These are phyloP conservation scores for Alternaria gaisen DNA, from an alignment of 2,329 filamentous ascomycete genomes.

Conservation along the genomic window DNA sequence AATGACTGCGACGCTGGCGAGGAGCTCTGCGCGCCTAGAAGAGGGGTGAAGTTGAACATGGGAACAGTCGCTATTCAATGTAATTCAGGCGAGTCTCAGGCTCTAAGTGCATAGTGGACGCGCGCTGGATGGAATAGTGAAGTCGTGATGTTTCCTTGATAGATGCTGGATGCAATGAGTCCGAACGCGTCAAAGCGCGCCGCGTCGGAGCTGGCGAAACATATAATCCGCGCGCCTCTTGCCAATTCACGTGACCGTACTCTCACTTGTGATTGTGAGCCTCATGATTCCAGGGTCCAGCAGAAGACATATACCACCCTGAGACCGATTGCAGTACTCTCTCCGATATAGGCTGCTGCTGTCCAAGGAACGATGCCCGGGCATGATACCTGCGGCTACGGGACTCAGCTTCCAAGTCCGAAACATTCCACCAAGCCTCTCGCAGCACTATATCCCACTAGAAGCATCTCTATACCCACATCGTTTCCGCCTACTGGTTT, in stretches of 20 bases:
- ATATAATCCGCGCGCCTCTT: slow-evolving; percentile 1
- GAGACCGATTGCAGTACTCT: not conserved
- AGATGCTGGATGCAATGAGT: slow-evolving; percentile 4
- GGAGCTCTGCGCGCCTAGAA: slow-evolving; percentile 89
- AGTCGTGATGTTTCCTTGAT: slow-evolving; percentile 9
- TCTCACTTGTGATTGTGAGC: not conserved
- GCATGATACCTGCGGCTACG: not conserved
- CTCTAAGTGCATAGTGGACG: slow-evolving; percentile 15
- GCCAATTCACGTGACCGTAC: not conserved
- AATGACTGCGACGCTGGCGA: slow-evolving; percentile 93
- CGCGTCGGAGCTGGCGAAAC: slow-evolving; percentile 12
- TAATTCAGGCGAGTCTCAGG: slow-evolving; percentile 8
- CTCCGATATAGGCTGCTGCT: not conserved
- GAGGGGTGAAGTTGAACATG: slow-evolving; percentile 96
- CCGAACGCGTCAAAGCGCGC: slow-evolving; percentile 18
- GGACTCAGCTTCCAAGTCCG: not conserved
- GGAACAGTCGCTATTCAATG: slow-evolving; percentile 8
- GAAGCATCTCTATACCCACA: not conserved
- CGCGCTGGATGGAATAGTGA: not conserved
- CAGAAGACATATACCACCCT: not conserved
- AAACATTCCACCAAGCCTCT: not conserved
- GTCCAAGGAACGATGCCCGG: not conserved
- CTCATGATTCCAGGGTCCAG: not conserved
- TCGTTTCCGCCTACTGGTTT: not conserved
- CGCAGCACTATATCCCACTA: not conserved